phyloP scores from a whole-genome alignment of 768 basidiomycete genomes.

The Lentinula boryana region DNA sequence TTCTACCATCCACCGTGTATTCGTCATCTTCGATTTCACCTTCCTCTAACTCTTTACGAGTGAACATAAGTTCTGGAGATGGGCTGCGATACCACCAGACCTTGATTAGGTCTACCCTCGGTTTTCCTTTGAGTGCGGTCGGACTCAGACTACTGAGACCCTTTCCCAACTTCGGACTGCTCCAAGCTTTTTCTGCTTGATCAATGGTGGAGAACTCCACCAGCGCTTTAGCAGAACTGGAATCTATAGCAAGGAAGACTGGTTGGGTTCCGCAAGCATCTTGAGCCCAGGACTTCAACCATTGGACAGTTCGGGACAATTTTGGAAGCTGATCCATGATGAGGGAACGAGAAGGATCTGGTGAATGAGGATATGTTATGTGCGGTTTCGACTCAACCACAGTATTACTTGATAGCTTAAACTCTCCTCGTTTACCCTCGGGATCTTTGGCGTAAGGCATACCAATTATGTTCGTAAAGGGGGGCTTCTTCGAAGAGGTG shows the following conservation, averaged over 20 bases:
- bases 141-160: constrained; percentile 21
- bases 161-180: constrained; percentile 38
- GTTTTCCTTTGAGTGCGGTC: constrained; percentile 35
- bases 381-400: constrained; percentile 12
- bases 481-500: constrained; percentile 4
- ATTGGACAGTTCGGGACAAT: constrained; percentile 34
- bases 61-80: constrained; percentile 3
- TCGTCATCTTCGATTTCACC: constrained; percentile 42
- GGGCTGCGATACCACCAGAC: constrained; percentile 46
- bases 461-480: constrained; percentile 28
- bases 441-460: constrained; percentile 40
- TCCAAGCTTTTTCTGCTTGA: constrained; percentile 41
- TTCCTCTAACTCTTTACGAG: constrained; percentile 41
- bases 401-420: constrained; percentile 21
- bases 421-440: constrained; percentile 41
- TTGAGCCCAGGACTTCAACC: constrained; percentile 37
- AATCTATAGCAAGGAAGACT: constrained; percentile 35
- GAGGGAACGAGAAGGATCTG: constrained; percentile 44
- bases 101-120: constrained; percentile 36
- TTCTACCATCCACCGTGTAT: constrained; percentile 9
- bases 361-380: constrained; percentile 24
- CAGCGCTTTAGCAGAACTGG: constrained; percentile 36
- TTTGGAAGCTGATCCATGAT: constrained; percentile 55
- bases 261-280: constrained; percentile 30
- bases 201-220: constrained; percentile 44